Evolutionary conservation across 1,284 basidiomycete genomes (phyloP).

Genomic region (Ceratobasidium sp.): DNA sequence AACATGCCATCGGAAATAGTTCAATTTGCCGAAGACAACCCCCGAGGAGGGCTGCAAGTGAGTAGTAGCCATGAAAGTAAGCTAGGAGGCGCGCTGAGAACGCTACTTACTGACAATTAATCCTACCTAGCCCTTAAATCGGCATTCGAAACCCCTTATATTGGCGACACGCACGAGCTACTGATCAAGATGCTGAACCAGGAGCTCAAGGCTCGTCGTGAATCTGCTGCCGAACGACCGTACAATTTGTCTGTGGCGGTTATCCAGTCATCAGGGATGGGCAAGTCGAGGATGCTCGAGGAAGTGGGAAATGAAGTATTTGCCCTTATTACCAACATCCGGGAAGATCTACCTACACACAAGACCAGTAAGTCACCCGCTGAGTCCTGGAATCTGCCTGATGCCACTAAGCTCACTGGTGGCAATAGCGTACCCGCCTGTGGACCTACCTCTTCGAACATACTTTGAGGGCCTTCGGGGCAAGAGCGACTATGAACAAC

Average conservation of each 20-base stretch:
- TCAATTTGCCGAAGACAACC: no score
- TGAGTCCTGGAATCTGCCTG: neutral
- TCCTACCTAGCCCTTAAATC: neutral
- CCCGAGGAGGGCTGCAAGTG: no score
- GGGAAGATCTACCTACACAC: neutral
- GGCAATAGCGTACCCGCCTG: conserved; percentile 4
- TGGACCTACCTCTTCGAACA: neutral
- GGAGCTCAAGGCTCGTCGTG: no score
- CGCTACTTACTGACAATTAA: no score
- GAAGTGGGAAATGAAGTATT: neutral
- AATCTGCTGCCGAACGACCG: neutral
- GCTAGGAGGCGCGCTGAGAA: no score
- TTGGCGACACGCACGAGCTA: neutral
- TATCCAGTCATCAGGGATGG: conserved; percentile 22
- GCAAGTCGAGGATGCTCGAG: conserved; percentile 28
- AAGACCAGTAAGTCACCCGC: no score
- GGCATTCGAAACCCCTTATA: conserved; percentile 8
- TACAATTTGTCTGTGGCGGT: conserved; percentile 9
- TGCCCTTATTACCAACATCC: conserved; percentile 8
- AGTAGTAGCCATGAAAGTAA: no score
- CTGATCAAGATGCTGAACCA: neutral
- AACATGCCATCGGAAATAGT: no score
- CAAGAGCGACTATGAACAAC: neutral
- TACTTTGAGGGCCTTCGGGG: neutral
- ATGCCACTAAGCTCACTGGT: neutral